Base-by-base conservation (phyloP, 345 rosid genomes). In the Microthlaspi erraticum region DNA sequence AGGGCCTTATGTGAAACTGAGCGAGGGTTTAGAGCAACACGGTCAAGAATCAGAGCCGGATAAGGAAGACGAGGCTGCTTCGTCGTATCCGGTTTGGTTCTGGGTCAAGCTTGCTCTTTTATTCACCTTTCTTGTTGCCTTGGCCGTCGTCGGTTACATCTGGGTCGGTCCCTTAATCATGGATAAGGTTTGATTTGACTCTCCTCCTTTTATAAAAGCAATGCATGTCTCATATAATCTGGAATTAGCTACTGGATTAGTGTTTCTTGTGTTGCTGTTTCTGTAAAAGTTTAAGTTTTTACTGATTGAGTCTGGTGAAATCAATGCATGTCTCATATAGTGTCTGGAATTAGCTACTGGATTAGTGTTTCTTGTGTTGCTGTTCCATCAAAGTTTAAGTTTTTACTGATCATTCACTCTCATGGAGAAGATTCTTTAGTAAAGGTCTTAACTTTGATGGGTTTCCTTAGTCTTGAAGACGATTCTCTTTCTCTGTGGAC, bases 111-210 rank as follows among this genome's bases (percentile, higher is more conserved):
- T 91, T 78, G 77, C 67, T 64, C 39, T 87, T 44, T 34, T 89
- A 43, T 54, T 91, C 42, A 19, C 74, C 26, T 77, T 71, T 70
- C 17, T 86, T 43, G 96, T 82, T 17, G 70, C 83, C 10, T 67
- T 89, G 64, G 89, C 84, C 72, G 70, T 73, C 61, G 96, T 83
- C 71, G 81, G 73, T 77, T 56, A 87, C 84, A 87, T 78, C 73
- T 91, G 98, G 98, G 79, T 93, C 60, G 93, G 85, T 46, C 98
- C 98, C 6, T 86, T 79, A 64, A 76, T 93, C 54, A 93, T 93
- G 88, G 94, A 93, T 50, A 88, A 87, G 92, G 97, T 91, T 51
- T 69, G 68, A 37, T 16, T 59, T n/a, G 10, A 5, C 43, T 68
- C 42, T 19, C 58, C 19, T 23, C 41, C 36, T 13, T 18, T 18